Percentiles rank a stretch among this genome's conserved stretches.
These are phyloP conservation scores for Moricandia arvensis DNA, from an alignment of 345 rosid genomes.

Conservation along the genomic window DNA sequence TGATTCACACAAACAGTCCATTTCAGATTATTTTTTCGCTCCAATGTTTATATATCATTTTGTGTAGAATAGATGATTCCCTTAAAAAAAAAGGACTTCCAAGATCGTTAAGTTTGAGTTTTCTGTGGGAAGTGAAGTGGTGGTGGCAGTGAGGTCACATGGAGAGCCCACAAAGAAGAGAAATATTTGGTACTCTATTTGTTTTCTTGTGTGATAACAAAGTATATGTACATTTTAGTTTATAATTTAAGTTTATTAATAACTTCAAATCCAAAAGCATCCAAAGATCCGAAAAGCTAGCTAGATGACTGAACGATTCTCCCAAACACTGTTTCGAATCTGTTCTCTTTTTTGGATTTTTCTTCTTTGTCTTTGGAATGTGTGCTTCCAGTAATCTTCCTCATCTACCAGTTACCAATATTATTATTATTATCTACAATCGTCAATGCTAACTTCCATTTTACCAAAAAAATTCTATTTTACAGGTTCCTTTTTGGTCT, in stretches of 20 bases:
- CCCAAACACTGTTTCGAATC: slow-evolving; percentile 41
- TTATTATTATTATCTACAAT: slow-evolving; percentile 1
- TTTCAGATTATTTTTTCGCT: neutral
- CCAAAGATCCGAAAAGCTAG: slow-evolving; percentile 36
- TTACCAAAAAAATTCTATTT: no score
- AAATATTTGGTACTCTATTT: slow-evolving; percentile 35
- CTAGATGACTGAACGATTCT: slow-evolving; percentile 32
- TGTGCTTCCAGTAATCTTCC: slow-evolving; percentile 48
- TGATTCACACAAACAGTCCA: neutral
- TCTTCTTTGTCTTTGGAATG: slow-evolving; percentile 52
- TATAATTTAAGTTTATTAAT: neutral
- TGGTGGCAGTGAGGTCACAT: slow-evolving; percentile 67
- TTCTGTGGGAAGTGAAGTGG: slow-evolving; percentile 22
- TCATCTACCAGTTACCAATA: slow-evolving; percentile 14
- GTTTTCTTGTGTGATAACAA: slow-evolving; percentile 38
- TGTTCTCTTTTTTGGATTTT: slow-evolving; percentile 56
- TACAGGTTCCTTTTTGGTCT: slow-evolving; percentile 1
- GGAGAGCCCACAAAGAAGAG: slow-evolving; percentile 45
- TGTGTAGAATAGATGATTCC: neutral
- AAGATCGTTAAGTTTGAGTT: slow-evolving; percentile 27
- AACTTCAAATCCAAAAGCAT: slow-evolving; percentile 16
- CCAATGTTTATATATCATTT: neutral
- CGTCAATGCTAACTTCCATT: neutral
- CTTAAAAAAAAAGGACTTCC: neutral
- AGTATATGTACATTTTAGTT: slow-evolving; percentile 26